These are phyloP conservation scores for Primulina huaijiensis DNA, from an alignment of 257 asterid genomes.

Conservation along the genomic window DNA sequence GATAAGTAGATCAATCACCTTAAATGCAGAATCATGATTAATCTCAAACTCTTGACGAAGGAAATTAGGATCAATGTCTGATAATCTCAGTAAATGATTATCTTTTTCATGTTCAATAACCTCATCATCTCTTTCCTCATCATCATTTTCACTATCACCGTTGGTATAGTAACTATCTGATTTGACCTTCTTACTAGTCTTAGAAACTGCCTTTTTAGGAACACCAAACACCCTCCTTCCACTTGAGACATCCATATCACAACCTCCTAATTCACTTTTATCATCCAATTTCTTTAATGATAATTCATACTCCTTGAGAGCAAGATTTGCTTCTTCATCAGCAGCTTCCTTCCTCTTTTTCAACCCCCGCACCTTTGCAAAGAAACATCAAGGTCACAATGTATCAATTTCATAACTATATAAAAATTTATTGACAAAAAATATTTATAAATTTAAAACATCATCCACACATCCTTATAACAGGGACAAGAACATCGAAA, in stretches of 20 bases:
- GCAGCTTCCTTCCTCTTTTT: conserved; percentile 72
- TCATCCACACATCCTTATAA: not conserved
- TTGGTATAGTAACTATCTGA: conserved; percentile 57
- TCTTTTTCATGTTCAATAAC: conserved; percentile 30
- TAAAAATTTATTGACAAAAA: not conserved
- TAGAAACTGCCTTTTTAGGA: conserved; percentile 44
- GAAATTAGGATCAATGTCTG: conserved; percentile 54
- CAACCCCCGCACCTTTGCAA: conserved; percentile 57
- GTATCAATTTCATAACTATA: not conserved
- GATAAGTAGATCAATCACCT: conserved; percentile 44
- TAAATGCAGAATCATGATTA: conserved; percentile 54
- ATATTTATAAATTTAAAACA: not conserved
- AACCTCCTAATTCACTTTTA: conserved; percentile 31
- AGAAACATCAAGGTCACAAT: conserved; percentile 8
- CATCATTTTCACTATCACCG: conserved; percentile 73
- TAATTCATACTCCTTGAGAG: conserved; percentile 65
- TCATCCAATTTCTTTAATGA: conserved; percentile 63
- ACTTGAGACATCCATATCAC: conserved; percentile 37
- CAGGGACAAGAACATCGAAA: conserved; percentile 12
- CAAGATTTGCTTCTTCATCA: conserved; percentile 75
- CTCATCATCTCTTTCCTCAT: conserved; percentile 39
- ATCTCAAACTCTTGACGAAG: conserved; percentile 65
- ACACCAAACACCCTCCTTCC: conserved; percentile 84
- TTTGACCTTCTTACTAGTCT: conserved; percentile 36
- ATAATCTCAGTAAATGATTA: conserved; percentile 38